These are phyloP conservation scores for Herpetospermum pedunculosum DNA, from an alignment of 306 rosid species.

Conservation along the genomic window DNA sequence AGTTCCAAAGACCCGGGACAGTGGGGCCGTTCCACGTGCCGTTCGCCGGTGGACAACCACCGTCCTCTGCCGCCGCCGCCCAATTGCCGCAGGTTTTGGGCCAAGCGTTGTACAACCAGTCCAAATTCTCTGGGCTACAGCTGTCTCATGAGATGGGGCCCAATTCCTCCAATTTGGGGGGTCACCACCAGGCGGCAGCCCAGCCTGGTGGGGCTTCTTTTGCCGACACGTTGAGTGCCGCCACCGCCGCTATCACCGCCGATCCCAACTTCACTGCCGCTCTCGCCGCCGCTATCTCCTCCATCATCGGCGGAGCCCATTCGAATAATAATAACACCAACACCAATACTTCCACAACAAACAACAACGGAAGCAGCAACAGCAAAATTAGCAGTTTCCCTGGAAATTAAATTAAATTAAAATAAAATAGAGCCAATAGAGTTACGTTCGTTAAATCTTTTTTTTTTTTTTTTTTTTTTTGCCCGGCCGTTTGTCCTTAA, in stretches of 20 bases:
- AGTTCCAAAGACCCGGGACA: slow-evolving; percentile 34
- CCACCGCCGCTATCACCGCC: slow-evolving; percentile 77
- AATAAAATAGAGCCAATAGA: slow-evolving; percentile 18
- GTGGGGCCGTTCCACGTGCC: slow-evolving; percentile 53
- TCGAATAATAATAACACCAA: slow-evolving; percentile 18
- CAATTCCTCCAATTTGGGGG: slow-evolving; percentile 23
- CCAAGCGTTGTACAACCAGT: slow-evolving; percentile 65
- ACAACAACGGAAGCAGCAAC: slow-evolving; percentile 10
- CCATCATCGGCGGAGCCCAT: slow-evolving; percentile 65
- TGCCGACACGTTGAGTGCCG: slow-evolving; percentile 67
- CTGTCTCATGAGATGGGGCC: slow-evolving; percentile 54
- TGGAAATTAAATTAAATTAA: slow-evolving; percentile 44
- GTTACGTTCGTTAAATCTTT: not conserved
- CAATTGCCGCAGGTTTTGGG: slow-evolving; percentile 33
- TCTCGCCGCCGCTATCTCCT: slow-evolving; percentile 87
- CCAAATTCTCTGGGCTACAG: slow-evolving; percentile 86
- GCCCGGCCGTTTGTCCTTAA: not conserved
- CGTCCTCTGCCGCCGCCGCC: slow-evolving; percentile 19
- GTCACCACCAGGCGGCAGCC: slow-evolving; percentile 25
- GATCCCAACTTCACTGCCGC: slow-evolving; percentile 87
- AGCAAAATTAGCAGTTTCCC: slow-evolving; percentile 37
- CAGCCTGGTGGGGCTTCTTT: slow-evolving; percentile 29
- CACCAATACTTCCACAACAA: not conserved
- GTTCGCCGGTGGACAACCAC: slow-evolving; percentile 26
- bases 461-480: not conserved